Evolutionary conservation across 2,329 filamentous ascomycete genomes (phyloP), one percentile per base, ranked within the genome.

Genomic region (Aschersonia sp.): DNA sequence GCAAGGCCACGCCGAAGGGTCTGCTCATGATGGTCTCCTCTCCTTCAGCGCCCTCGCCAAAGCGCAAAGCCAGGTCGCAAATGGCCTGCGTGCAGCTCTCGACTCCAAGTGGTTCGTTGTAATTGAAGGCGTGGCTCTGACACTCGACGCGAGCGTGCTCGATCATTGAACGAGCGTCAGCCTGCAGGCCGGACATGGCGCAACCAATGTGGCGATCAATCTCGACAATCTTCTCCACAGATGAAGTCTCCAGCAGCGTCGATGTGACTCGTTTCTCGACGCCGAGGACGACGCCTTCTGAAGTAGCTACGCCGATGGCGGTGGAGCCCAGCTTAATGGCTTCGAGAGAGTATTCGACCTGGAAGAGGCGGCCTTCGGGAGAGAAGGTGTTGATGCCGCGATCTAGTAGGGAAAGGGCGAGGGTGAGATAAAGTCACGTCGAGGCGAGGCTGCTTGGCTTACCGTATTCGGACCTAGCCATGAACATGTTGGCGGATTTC

Each of bases 311-410:
- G 60, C 92, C 92, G 72, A 98, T 98, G 63, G 92, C 92, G 58
- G 92, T 98, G 61, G 87, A 94, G 58, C 92, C 92, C 57, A 97
- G 86, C 77, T 98, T 98, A 80, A 98, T 98, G 70, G 92, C 92
- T 76, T 98, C 92, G 68, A 98, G 85, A 51, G 92, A 97, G 81
- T 98, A 98, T 84, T 98, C 92, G 75, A 98, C 92, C 75, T 98
- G 92, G 80, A 98, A 98, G 68, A 98, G 86, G 71, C 92, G 92
- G 63, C 92, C 92, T 79, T 98, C 92, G 52, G 92, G 92, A 60
- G 92, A 98, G 80, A 98, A 98, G 78, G 92, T 98, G 79, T 96
- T 97, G 80, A 97, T 96, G 63, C 91, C 91, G 70, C 91, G 89
- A 75, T 97, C 89, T 96, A 58, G 10, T 42, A 4, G 28, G 30